Evolutionary conservation across 306 rosid genomes (phyloP), one percentile per base, ranked within the genome.

Genomic region (Prosopis cineraria): DNA sequence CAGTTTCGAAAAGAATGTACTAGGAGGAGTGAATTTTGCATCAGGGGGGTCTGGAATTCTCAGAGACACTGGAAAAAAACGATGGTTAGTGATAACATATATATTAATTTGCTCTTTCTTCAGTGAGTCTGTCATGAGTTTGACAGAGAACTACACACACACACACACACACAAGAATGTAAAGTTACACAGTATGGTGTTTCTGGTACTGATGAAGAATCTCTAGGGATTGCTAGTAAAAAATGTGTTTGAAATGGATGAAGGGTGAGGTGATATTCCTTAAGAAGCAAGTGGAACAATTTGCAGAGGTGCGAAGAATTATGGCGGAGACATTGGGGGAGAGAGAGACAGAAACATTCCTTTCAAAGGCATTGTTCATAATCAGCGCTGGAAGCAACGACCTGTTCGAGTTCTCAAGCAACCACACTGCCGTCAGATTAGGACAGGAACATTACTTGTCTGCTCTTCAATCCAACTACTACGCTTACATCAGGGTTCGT

Each of bases 331-430:
- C 56, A 58, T 44, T 85, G 36, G 88, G 91, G 25, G 9, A 12
- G 10, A 9, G 0, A 4, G 25, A 76, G 5, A 69, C 86, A 12
- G 36, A 37, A 17, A 22, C 0, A 3, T 64, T 56, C 55, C 39
- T 87, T 64, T 70, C 88, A 3, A 66, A 79, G 10, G 78, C 93
- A 70, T 44, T 89, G 74, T 89, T 85, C 78, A 20, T 89, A 7
- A 66, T 89, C 6, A 87, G 90, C 58, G 47, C 41, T 4, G 93
- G 93, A 70, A 74, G 75, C 78, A 89, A 87, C 45, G 93, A 89
- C 50, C 22, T 87, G 39, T 66, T 87, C 30, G 88, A 87, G 10
- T 87, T 9, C 78, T 36, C 79, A 8, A 11, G 62, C 16, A 76
- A 74, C 2, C 2, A 56, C 2, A 81, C 29, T 39, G 56, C 40